Evolutionary conservation across 2,329 filamentous ascomycete genomes (phyloP).

Genomic region (Beauveria caledonica): DNA sequence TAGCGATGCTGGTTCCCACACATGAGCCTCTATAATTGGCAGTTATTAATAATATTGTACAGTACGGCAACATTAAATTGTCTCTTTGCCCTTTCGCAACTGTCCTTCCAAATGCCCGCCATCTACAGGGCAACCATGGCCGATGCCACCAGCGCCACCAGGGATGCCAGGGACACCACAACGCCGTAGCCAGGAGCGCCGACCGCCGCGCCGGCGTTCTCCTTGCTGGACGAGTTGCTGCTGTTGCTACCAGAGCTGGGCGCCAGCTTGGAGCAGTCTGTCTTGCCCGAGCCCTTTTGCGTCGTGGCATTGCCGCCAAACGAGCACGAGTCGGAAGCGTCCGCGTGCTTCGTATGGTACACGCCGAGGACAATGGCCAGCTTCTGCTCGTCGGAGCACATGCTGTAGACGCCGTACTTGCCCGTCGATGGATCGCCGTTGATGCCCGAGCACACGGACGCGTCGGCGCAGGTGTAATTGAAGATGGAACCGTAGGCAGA

Average conservation of each 20-base stretch:
- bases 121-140: conserved; percentile 46
- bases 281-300: conserved; percentile 38
- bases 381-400: conserved; percentile 64
- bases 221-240: conserved; percentile 12
- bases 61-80: neutral
- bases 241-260: conserved; percentile 12
- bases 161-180: conserved; percentile 33
- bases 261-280: conserved; percentile 40
- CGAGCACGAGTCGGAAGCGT: conserved; percentile 53
- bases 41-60: neutral
- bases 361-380: conserved; percentile 46
- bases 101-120: neutral
- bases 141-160: conserved; percentile 31
- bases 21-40: neutral
- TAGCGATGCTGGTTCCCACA: neutral
- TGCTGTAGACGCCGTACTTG: conserved; percentile 67
- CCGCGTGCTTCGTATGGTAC: conserved; percentile 48
- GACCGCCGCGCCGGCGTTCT: conserved; percentile 24
- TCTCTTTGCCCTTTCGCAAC: neutral
- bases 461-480: conserved; percentile 10
- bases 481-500: conserved; percentile 46
- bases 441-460: neutral
- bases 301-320: conserved; percentile 59
- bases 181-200: conserved; percentile 26
- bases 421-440: conserved; percentile 29